phyloP scores from a whole-genome alignment of 208 protist species.

The Vickermania ingenoplastis region DNA sequence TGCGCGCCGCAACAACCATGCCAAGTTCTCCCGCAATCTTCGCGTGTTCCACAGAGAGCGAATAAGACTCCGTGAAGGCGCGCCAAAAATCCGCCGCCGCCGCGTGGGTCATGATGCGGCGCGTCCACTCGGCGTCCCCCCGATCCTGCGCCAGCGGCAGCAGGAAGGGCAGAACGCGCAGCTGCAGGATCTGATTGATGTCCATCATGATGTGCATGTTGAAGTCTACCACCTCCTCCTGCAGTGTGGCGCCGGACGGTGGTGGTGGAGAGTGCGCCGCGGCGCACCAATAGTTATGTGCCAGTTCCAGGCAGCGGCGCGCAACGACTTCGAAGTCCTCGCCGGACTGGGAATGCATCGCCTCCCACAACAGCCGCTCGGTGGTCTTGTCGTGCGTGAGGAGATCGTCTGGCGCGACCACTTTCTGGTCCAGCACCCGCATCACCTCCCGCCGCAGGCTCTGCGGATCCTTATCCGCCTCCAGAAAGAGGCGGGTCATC shows the following conservation, averaged over 20 bases:
- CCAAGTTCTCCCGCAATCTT: conserved; percentile 28
- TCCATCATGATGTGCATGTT: conserved; percentile 9
- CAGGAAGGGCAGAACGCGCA: conserved; percentile 26
- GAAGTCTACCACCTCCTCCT: background rate
- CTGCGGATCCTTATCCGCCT: conserved; percentile 24
- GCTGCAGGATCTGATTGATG: conserved; percentile 51
- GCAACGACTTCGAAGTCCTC: conserved; percentile 33
- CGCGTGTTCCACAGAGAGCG: conserved; percentile 33
- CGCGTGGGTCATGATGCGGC: background rate
- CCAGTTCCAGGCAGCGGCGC: conserved; percentile 21
- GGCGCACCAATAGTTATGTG: conserved; percentile 27
- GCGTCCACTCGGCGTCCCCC: background rate
- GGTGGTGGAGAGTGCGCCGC: conserved; percentile 35
- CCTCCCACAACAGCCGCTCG: conserved; percentile 69
- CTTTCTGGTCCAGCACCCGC: conserved; percentile 39
- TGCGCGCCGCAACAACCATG: conserved; percentile 16
- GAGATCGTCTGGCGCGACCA: conserved; percentile 18
- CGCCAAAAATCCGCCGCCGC: conserved; percentile 58
- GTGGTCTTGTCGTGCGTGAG: conserved; percentile 55
- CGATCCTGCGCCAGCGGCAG: background rate
- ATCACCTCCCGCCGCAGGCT: conserved; percentile 38
- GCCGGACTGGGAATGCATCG: conserved; percentile 50
- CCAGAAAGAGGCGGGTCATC: conserved; percentile 50
- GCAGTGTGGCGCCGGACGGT: conserved; percentile 35
- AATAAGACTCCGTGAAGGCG: conserved; percentile 21